Evolutionary conservation across 1,284 basidiomycete species (phyloP), one percentile per base, ranked within the genome.

Genomic region (Austroboletus niveus): DNA sequence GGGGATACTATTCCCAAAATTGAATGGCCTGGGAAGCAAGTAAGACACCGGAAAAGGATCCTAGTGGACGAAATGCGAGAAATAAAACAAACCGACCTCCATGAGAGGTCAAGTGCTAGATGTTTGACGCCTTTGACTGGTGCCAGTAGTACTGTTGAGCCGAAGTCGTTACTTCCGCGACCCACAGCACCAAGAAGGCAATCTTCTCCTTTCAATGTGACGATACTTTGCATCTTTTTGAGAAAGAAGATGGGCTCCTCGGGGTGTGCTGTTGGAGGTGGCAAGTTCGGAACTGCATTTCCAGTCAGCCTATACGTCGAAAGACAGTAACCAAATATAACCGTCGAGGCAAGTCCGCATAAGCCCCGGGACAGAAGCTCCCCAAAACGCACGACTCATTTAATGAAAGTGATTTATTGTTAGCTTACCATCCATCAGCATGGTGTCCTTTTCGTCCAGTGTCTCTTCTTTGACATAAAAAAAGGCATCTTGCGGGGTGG

Each of bases 31-130:
- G 45, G 9, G 42, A 44, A 44, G 47, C 40, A 50, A 39, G 48
- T 46, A 6, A 17, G 22, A 45, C 6, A 20, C 15, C 36, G 29
- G 27, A 29, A 39, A 46, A 47, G 14, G 22, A 47, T 20, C n/a
- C 29, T 32, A 8, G 29, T 5, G 10, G 44, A 36, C 22, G 27
- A 38, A 41, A 27, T 48, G 34, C 40, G 45, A 46, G 15, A 48
- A 36, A 20, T 24, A 62, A 52, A 52, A 47, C 8, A 44, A 32
- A 63, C 77, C 45, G 48, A 86, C 87, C 79, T 75, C 87, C 87
- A 89, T n/a, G 82, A 82, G 43, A 89, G 69, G 42, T 79, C 75
- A 20, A 88, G 70, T 34, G 76, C 75, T 8, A 88, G 71, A 11
- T 84, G 74, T 53, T 80, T 77, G 15, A 81, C 65, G 1, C 85